Evolutionary conservation across 2,329 filamentous ascomycete species (phyloP).

Genomic region (Monilinia fructigena): DNA sequence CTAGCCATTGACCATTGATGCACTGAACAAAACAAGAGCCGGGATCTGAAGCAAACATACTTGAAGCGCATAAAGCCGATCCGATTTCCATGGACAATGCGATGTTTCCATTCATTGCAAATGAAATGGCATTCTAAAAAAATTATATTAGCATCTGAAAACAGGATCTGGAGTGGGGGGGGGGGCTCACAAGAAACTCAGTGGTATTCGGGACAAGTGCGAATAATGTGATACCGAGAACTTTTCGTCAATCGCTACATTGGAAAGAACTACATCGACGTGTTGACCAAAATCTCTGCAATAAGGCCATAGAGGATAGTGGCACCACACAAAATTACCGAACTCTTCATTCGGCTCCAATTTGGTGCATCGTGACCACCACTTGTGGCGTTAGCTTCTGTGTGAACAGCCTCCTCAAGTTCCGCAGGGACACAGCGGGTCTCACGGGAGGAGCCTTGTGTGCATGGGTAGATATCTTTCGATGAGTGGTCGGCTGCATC

Average conservation of each 20-base stretch:
- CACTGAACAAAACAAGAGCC: conserved; percentile 87
- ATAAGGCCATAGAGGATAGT: conserved; percentile 95
- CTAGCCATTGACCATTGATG: conserved; percentile 63
- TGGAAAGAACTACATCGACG: conserved; percentile 95
- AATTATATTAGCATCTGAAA: conserved; percentile 27
- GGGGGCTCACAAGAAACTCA: conserved; percentile 76
- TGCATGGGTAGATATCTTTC: conserved; percentile 47
- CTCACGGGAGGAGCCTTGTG: conserved; percentile 36
- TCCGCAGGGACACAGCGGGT: conserved; percentile 39
- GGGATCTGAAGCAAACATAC: conserved; percentile 95
- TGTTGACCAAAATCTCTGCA: conserved; percentile 94
- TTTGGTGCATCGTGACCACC: conserved; percentile 98
- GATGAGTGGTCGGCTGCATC: conserved; percentile 62
- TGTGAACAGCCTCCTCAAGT: conserved; percentile 32
- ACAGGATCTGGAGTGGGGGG: conserved; percentile 24
- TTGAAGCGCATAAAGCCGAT: conserved; percentile 94
- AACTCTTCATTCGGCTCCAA: conserved; percentile 90
- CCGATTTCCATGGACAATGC: conserved; percentile 98
- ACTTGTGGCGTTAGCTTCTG: conserved; percentile 45
- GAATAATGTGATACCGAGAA: conserved; percentile 96
- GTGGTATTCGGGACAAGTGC: conserved; percentile 97
- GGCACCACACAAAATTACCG: conserved; percentile 82
- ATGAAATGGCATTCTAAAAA: conserved; percentile 83
- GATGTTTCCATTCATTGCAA: conserved; percentile 99
- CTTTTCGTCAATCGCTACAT: conserved; percentile 91